Base-by-base conservation (phyloP, 345 rosid genomes). In the Bruguiera gymnorhiza region DNA sequence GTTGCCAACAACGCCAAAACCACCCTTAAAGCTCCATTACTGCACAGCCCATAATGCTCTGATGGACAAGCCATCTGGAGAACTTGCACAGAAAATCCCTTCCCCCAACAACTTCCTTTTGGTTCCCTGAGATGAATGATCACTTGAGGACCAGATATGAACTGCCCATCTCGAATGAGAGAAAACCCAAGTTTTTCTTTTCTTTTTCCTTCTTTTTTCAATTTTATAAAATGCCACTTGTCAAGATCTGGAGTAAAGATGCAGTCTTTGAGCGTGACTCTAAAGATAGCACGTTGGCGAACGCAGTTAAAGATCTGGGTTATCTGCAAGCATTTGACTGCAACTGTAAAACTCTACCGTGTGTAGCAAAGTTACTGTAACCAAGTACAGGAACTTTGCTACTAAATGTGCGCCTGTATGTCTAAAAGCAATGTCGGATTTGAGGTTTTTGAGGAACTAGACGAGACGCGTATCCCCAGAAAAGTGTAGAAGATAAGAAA, bases 1-100 rank as follows among this genome's bases (percentile, higher is more conserved):
- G 74, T 66, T 65, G 75, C 72, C 53, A 73, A 59, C 68, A 83
- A 7, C 39, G 26, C 54, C 80, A 75, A 68, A 51, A 63, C 75
- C 68, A 79, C 39, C 61, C 80, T 79, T 36, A 59, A 50, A 73
- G 67, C 65, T 20, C 85, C 70, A 68, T 63, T 70, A 50, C 56
- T 59, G 65, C 70, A 30, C 53, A 37, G 66, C n/a, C 65, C 66
- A 50, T 37, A 68, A 63, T 69, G 69, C 72, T 69, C 70, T 16
- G 70, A 46, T 10, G 75, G 72, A 50, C 73, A 63, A 73, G 75
- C 82, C 84, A 84, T 81, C 19, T 31, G 26, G 6, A 32, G 16
- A 6, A 5, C 6, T 23, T 26, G 51, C n/a, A 20, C 30, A 39
- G 15, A 56, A 50, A 57, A 36, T 27, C 58, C 29, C 62, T 51